Evolutionary conservation across 768 basidiomycete genomes (phyloP), one percentile per base, ranked within the genome.

Genomic region (Lactarius akahatsu): DNA sequence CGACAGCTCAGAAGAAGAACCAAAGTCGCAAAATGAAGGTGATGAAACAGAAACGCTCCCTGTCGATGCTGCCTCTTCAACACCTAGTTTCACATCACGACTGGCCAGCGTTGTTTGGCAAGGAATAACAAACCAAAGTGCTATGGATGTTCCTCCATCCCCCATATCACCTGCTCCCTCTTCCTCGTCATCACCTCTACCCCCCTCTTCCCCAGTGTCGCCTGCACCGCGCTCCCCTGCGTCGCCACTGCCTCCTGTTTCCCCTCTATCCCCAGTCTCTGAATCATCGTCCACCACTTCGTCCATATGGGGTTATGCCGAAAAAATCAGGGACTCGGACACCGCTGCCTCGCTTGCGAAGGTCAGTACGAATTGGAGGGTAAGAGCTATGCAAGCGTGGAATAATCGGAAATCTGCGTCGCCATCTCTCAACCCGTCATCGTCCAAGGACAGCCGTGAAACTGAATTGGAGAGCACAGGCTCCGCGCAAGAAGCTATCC

Each of bases 301-400:
- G 4, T 66, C 73, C 75, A 34, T 91, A 5, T 90, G 89, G 90
- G 74, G 76, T 41, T 92, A 92, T 72, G 88, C 91, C 0, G 89
- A 85, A 70, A 90, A 86, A 72, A 72, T 92, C 16, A 87, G 83
- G 72, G 86, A 90, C 61, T 90, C 90, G 2, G 89, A 92, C 71
- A 78, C 90, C 1, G 80, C 86, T 43, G 91, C 91, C 15, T 80
- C 83, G 1, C 76, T 92, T 18, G 80, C 91, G 2, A 93, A 91
- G 76, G 86, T 83, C 62, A 86, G 90, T 75, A 88, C 83, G 30
- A 92, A 92, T 68, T 90, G 87, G 87, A 83, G 85, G 23, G 89
- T 89, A 23, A 87, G 81, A 69, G 86, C 87, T 18, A 71, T 87
- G 55, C 70, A 82, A 62, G 77, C 71, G 11, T 74, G 75, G 76